Base-by-base conservation (phyloP, 2,329 filamentous ascomycete species). In the Orbilia brochopaga region DNA sequence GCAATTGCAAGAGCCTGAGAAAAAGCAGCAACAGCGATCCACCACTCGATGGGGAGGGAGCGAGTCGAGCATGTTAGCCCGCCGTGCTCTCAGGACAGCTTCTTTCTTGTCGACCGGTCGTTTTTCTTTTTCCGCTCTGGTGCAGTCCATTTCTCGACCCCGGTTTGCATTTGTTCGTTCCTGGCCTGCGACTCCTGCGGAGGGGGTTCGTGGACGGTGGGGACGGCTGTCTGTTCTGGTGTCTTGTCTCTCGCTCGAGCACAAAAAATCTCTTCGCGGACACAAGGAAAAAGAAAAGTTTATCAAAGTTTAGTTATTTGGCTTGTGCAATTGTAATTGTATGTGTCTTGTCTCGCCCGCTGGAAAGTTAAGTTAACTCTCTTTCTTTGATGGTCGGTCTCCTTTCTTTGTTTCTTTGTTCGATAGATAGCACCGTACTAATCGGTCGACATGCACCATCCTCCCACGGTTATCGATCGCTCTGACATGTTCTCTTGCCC, bases 121-220 rank as follows among this genome's bases (percentile, higher is more conserved):
- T 40, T 63, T 59, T 59, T 24, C 59, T 62, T 64, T 52, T 53
- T 44, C 37, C 17, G 23, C 23, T 8, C 17, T 23, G 21, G 44
- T 23, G n/a, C n/a, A n/a, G 57, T 54, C 37, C 23, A 52, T 51
- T 63, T 46, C 37, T 48, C 23, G 24, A 15, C 24, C 54, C 66
- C 66, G 56, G 57, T 44, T 37, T 42, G 24, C 27, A 8, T 32
- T 32, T 8, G 4, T n/a, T 19, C n/a, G 30, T 55, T 23, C 42
- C 17, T 55, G 50, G 27, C 44, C n/a, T 27, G 27, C 46, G 23
- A 58, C 64, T 69, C 64, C 64, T 69, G 56, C 52, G 63, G 46
- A 56, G 63, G 56, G 24, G 57, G 46, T 46, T 60, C 27, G 27
- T 32, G 27, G 27, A 8, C 27, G 27, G 35, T 67, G 27, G 55